phyloP scores from a whole-genome alignment of 768 basidiomycete genomes.

The Rhodosporidiobolus sp. region DNA sequence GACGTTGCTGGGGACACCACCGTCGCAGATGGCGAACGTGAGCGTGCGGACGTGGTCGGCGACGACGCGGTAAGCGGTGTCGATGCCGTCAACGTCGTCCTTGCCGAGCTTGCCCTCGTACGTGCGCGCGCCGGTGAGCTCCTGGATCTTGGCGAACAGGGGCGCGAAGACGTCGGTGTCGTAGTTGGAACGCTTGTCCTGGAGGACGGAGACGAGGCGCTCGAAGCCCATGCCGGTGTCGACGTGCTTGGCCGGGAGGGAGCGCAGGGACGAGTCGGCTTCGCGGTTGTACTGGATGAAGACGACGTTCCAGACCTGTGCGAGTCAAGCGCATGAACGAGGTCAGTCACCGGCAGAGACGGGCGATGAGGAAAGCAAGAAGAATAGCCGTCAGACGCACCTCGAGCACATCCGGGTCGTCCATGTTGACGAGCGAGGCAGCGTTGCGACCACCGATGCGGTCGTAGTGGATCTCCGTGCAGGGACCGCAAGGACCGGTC shows the following conservation, averaged over 20 bases:
- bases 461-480: conserved; percentile 96
- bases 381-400: not conserved
- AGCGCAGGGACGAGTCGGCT: conserved; percentile 71
- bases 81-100: conserved; percentile 93
- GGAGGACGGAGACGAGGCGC: conserved; percentile 87
- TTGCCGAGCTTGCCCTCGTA: conserved; percentile 88
- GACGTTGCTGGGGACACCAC: conserved; percentile 92
- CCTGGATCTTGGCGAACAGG: conserved; percentile 79
- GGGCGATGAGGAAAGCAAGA: not conserved
- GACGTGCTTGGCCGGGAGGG: conserved; percentile 87
- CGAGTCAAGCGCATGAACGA: not conserved
- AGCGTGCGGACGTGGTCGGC: conserved; percentile 95
- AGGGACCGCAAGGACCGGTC: conserved; percentile 96
- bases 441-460: conserved; percentile 97
- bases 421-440: conserved; percentile 84
- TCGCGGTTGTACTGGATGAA: conserved; percentile 99
- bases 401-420: conserved; percentile 93
- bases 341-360: not conserved
- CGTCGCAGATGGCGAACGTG: conserved; percentile 92
- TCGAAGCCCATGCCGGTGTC: conserved; percentile 99
- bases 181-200: conserved; percentile 90
- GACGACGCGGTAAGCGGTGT: conserved; percentile 94
- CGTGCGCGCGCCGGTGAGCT: conserved; percentile 79
- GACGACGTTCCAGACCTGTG: conserved; percentile 93
- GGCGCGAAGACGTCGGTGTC: conserved; percentile 94